Percentiles rank a stretch among this genome's conserved stretches.
These are phyloP conservation scores for Xylaria arbuscula DNA, from an alignment of 2,329 filamentous ascomycete genomes.

Conservation along the genomic window DNA sequence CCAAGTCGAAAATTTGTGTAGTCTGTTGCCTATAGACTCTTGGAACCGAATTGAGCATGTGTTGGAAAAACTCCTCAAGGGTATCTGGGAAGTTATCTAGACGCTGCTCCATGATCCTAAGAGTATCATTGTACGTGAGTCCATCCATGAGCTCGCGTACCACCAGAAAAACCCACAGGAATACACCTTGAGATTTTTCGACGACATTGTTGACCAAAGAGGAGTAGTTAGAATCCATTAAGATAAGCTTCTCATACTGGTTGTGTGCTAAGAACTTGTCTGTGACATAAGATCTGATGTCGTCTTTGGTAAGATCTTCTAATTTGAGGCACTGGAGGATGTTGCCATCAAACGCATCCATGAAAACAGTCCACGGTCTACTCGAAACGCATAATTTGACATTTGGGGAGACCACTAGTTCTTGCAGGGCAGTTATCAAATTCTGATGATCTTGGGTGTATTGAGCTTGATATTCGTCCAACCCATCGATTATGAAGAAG, in stretches of 20 bases:
- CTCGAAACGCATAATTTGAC: conserved; percentile 28
- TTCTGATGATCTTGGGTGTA: conserved; percentile 1
- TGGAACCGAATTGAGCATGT: conserved; percentile 26
- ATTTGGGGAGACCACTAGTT: neutral
- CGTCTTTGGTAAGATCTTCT: conserved; percentile 11
- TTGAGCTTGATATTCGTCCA: conserved; percentile 26
- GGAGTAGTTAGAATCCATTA: neutral
- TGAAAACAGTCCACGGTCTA: conserved; percentile 12
- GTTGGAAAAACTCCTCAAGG: conserved; percentile 35
- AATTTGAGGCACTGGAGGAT: neutral
- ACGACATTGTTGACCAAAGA: conserved; percentile 38
- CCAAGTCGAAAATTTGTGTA: neutral
- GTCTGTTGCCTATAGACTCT: conserved; percentile 19
- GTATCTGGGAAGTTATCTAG: conserved; percentile 35
- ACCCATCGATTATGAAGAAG: conserved; percentile 30
- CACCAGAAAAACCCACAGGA: conserved; percentile 49
- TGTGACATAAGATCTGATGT: conserved; percentile 6
- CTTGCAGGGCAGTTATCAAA: neutral
- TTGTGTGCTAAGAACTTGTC: conserved; percentile 3
- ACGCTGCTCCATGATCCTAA: conserved; percentile 11
- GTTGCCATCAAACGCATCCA: conserved; percentile 13
- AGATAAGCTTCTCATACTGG: neutral
- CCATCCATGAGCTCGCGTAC: conserved; percentile 41
- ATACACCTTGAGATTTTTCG: conserved; percentile 45
- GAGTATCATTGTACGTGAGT: conserved; percentile 36